Evolutionary conservation across 352 stramenopile genomes (phyloP).

Genomic region (Phytopythium vexans): DNA sequence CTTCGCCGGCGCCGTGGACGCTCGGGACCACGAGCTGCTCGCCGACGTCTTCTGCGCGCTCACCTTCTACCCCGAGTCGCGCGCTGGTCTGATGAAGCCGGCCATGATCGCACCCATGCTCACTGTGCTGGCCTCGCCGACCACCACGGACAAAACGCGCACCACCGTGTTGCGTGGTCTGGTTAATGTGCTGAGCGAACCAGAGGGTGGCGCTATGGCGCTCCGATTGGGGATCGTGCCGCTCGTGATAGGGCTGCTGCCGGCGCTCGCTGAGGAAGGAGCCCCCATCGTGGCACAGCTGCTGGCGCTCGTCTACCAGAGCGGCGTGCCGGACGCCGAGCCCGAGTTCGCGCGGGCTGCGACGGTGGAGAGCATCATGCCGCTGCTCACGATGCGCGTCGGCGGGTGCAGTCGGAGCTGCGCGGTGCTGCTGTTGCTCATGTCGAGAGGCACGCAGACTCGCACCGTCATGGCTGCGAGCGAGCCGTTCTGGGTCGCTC

Average conservation of each 20-base stretch:
- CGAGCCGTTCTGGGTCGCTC: neutral
- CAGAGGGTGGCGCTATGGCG: conserved; percentile 16
- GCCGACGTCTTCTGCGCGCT: conserved; percentile 66
- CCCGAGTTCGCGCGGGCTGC: conserved; percentile 13
- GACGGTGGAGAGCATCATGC: conserved; percentile 7
- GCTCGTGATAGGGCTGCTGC: conserved; percentile 17
- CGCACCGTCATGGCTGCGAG: conserved; percentile 15
- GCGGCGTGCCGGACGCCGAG: conserved; percentile 12
- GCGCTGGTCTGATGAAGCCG: conserved; percentile 40
- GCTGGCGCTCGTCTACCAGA: conserved; percentile 27
- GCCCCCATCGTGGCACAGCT: conserved; percentile 16
- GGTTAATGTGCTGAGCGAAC: conserved; percentile 49
- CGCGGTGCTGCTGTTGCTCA: conserved; percentile 49
- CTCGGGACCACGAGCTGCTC: conserved; percentile 56
- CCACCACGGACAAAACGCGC: conserved; percentile 17
- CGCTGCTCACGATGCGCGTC: neutral
- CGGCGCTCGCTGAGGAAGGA: conserved; percentile 7
- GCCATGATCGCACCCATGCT: conserved; percentile 38
- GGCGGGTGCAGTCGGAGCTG: conserved; percentile 37
- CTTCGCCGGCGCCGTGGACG: conserved; percentile 53
- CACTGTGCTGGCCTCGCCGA: conserved; percentile 26
- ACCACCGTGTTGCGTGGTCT: conserved; percentile 45
- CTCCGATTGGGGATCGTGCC: conserved; percentile 24
- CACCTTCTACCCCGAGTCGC: conserved; percentile 45
- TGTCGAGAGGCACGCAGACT: conserved; percentile 45